Evolutionary conservation across 169 alveolate genomes (phyloP), one percentile per base, ranked within the genome.

Genomic region (Besnoitia besnoiti): DNA sequence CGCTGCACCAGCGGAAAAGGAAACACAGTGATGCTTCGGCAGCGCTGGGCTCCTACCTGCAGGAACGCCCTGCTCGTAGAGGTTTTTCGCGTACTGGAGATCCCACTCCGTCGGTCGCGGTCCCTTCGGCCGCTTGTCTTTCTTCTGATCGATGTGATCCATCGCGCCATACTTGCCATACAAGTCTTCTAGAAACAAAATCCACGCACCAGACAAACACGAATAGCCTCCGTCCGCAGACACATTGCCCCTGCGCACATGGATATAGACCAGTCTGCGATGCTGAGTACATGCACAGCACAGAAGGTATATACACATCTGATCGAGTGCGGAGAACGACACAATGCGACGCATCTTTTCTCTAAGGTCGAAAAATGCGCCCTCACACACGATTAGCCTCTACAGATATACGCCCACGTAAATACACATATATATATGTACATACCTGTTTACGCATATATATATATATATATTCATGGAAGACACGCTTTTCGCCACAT

Each of bases 41-140:
- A 67, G 2, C 4, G 21, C 12, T 30, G 44, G n/a, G 40, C 42
- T 35, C 14, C 14, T 73, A 91, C 94, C 94, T 61, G 94, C 94
- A 0, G 87, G 94, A 30, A 62, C 87, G n/a, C 94, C 94, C 44
- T 59, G 85, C 42, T 91, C 94, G 91, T 91, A 91, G 40, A 61
- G 44, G 42, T 55, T 51, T 37, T 59, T 82, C 27, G 91, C 91
- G 80, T 91, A 82, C 59, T 19, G 46, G 88, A 91, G 76, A 76
- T 91, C 87, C 51, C 75, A 91, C 14, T 87, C 94, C 21, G 55
- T 80, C n/a, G 94, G 94, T 21, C 62, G 73, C 10, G 50, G 8
- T 30, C 87, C 87, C 35, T 77, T 30, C 37, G 87, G 87, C 35
- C 47, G n/a, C 30, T 40, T 77, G 59, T 77, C 87, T 77, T 44